A percentile compares a stretch with the other conserved stretches of the same genome.
These are phyloP conservation scores for Triticum dicoccoides DNA, from an alignment of 176 grass and related monocot genomes.

Conservation along the genomic window DNA sequence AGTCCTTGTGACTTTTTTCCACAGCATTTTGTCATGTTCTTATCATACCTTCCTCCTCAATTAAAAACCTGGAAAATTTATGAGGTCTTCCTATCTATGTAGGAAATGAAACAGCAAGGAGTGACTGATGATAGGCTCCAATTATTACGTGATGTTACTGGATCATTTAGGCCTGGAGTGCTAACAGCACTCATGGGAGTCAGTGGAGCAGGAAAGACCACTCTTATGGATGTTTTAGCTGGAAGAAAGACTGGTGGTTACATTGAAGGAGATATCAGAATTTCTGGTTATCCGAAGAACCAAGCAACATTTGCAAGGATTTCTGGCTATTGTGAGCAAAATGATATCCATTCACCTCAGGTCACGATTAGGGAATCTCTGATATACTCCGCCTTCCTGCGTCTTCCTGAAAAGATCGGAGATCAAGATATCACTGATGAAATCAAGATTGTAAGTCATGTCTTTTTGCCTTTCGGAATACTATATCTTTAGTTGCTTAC, in stretches of 20 bases:
- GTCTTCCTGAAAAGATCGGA: constrained; percentile 66
- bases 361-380: constrained; percentile 93
- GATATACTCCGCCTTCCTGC: constrained; percentile 91
- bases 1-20: background rate
- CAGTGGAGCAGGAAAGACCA: constrained; percentile 96
- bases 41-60: constrained; percentile 11
- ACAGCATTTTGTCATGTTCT: constrained; percentile 14
- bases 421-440: constrained; percentile 79
- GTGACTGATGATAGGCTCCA: constrained; percentile 90
- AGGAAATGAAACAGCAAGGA: constrained; percentile 99
- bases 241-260: constrained; percentile 98
- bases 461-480: background rate
- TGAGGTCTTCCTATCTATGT: constrained; percentile 5
- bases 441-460: constrained; percentile 73
- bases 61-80: constrained; percentile 24
- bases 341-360: constrained; percentile 99
- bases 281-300: constrained; percentile 87
- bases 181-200: constrained; percentile 98
- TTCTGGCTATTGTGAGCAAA: constrained; percentile 98
- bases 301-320: constrained; percentile 97
- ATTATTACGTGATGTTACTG: constrained; percentile 72
- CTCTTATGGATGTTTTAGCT: constrained; percentile 97
- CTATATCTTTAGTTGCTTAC: constrained; percentile 2
- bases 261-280: constrained; percentile 94
- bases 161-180: constrained; percentile 83